A percentile compares a stretch with the other conserved stretches of the same genome.
These are phyloP conservation scores for Schizonepeta tenuifolia DNA, from an alignment of 257 asterid genomes.

Conservation along the genomic window DNA sequence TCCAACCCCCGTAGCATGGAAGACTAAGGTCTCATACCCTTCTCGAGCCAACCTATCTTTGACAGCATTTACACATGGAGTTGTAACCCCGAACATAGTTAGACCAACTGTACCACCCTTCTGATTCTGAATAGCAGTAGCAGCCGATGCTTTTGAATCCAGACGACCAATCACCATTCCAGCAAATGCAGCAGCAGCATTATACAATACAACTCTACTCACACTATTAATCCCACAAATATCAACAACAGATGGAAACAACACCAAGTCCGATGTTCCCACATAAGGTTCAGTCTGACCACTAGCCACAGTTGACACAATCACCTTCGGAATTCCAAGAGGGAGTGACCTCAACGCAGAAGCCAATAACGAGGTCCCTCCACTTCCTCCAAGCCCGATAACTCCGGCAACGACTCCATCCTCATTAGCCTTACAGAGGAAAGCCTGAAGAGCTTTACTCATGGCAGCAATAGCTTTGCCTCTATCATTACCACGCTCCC, in stretches of 20 bases:
- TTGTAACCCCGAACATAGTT: conserved; percentile 98
- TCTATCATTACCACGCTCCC: conserved; percentile 48
- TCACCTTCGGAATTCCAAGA: conserved; percentile 78
- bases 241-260: conserved; percentile 96
- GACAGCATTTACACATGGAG: conserved; percentile 81
- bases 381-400: conserved; percentile 94
- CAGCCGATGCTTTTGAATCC: conserved; percentile 39
- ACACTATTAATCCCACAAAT: conserved; percentile 90
- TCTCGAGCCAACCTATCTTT: conserved; percentile 78
- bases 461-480: conserved; percentile 72
- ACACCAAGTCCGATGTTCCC: conserved; percentile 95
- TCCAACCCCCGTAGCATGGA: conserved; percentile 98
- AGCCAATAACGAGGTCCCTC: conserved; percentile 89
- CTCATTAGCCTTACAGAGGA: conserved; percentile 52
- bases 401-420: conserved; percentile 69
- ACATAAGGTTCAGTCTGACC: conserved; percentile 89
- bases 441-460: conserved; percentile 62
- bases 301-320: conserved; percentile 91
- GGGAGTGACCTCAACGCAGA: conserved; percentile 88
- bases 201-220: conserved; percentile 70
- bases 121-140: conserved; percentile 30
- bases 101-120: conserved; percentile 77
- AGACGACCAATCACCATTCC: conserved; percentile 79
- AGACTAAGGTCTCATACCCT: conserved; percentile 84
- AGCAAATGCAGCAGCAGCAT: conserved; percentile 86